Base-by-base conservation (phyloP, 1,284 basidiomycete genomes). In the Boletus smithii region DNA sequence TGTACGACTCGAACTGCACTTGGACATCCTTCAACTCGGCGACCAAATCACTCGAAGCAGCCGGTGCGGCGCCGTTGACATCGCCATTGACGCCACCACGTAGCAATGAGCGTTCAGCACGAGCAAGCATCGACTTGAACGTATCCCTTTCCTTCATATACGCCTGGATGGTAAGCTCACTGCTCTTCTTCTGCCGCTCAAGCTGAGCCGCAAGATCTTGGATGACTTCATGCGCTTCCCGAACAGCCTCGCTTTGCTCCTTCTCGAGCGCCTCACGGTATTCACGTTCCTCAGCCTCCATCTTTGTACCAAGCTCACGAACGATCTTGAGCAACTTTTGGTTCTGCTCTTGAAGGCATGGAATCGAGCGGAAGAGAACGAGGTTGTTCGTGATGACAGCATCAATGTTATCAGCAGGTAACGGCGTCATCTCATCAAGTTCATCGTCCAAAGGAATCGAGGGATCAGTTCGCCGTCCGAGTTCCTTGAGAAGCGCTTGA, bases 101-200 rank as follows among this genome's bases (percentile, higher is more conserved):
- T 22, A 36, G 18, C 31, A n/a, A n/a, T n/a, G 46, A 23, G 8
- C 61, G 57, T 49, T 76, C 73, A 7, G 76, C 71, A 16, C 80
- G 70, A 3, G 72, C 69, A 24, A 94, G 73, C 74, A 97, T 81
- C 26, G 78, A 77, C 57, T 83, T 85, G 61, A 97, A 77, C 44
- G 92, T 80, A 60, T 98, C 97, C 4, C 92, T 76, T 66, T 98
- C 95, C 65, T 90, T 87, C 59, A 84, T 79, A 52, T 88, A 86
- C 18, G 90, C 85, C 56, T 87, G 85, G 40, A 89, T 81, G 48
- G 85, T 79, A 33, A 73, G 73, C 36, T 92, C 85, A 60, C 79
- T 78, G 60, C 75, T 76, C 64, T 80, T 79, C 68, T 83, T 82
- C 62, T 85, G 81, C 53, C 68, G 76, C 59, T 83, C 83, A 2